Evolutionary conservation across 305 asterid genomes (phyloP).

Genomic region (Fraxinus sp.): DNA sequence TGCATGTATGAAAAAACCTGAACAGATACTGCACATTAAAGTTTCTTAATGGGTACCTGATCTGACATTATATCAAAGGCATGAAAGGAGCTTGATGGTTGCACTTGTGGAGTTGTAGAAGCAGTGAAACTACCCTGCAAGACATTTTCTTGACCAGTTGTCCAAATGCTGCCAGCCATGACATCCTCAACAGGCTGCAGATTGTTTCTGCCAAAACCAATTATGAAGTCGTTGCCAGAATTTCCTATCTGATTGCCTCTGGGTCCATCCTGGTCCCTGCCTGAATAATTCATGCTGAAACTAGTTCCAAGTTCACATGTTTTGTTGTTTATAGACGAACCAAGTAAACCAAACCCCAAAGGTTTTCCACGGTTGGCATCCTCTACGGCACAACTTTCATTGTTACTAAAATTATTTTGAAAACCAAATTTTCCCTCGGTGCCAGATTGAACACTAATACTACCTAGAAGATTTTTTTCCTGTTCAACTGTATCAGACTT

Average conservation of each 20-base stretch:
- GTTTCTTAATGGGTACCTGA: slow-evolving; percentile 45
- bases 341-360: slow-evolving; percentile 26
- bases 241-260: slow-evolving; percentile 37
- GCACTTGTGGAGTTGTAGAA: slow-evolving; percentile 39
- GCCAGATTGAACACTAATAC: slow-evolving; percentile 39
- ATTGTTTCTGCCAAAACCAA: slow-evolving; percentile 40
- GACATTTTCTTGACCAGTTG: slow-evolving; percentile 46
- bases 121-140: slow-evolving; percentile 45
- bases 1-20: not conserved
- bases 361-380: not conserved
- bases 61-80: slow-evolving; percentile 49
- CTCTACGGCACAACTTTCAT: slow-evolving; percentile 24
- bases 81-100: slow-evolving; percentile 51
- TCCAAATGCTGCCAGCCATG: slow-evolving; percentile 50
- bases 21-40: not conserved
- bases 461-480: slow-evolving; percentile 37
- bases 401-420: slow-evolving; percentile 28
- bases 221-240: slow-evolving; percentile 50
- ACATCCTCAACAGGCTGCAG: slow-evolving; percentile 45
- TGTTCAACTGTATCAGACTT: slow-evolving; percentile 35
- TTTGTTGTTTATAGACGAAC: slow-evolving; percentile 40
- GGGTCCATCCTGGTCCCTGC: slow-evolving; percentile 43
- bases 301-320: slow-evolving; percentile 36
- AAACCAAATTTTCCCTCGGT: slow-evolving; percentile 36
- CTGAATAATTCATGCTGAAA: slow-evolving; percentile 34